Base-by-base conservation (phyloP, 108 stramenopile genomes). In the Nitzschia sp. region DNA sequence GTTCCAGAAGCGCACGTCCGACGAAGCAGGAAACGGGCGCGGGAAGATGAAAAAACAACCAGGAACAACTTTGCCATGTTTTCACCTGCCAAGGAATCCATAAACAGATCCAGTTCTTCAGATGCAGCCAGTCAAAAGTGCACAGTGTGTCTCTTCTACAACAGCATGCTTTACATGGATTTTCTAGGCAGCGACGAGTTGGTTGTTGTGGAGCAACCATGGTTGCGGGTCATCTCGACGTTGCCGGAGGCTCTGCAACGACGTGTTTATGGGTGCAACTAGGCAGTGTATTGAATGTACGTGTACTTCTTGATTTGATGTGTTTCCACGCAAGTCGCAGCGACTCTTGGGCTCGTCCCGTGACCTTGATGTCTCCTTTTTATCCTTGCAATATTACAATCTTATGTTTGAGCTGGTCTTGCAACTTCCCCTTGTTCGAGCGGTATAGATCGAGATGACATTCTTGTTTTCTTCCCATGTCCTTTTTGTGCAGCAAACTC, bases 131-230 rank as follows among this genome's bases (percentile, higher is more conserved):
- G 61, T 9, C 44, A 51, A 24, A 75, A 84, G 51, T 91, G 85
- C 50, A 89, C 79, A 10, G 63, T 88, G n/a, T 89, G 89, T 60
- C 71, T 88, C 10, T 81, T 85, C 56, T 94, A 94, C 76, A 85
- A 76, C 53, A 78, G 78, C 60, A 89, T 94, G 60, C 64, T 94
- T 8, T 88, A 81, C 56, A 67, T 86, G 65, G 85, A 88, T 17
- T 89, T 85, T 57, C 20, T 91, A 48, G 71, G 56, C 17, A 72
- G 80, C 12, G 72, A 88, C 51, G 92, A 94, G 68, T 83, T 94
- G 83, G 70, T 94, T 14, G 78, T 94, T 37, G 88, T 94, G 29
- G 92, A 94, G 66, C 85, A 89, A 66, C 92, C 92, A 34, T 91
- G 92, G 92, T 55, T 87, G 57, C 76, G 77, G 22, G 76, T 91